Conservation (phyloP, 352 stramenopile genomes). For the Globisporangium ultimum region DNA sequence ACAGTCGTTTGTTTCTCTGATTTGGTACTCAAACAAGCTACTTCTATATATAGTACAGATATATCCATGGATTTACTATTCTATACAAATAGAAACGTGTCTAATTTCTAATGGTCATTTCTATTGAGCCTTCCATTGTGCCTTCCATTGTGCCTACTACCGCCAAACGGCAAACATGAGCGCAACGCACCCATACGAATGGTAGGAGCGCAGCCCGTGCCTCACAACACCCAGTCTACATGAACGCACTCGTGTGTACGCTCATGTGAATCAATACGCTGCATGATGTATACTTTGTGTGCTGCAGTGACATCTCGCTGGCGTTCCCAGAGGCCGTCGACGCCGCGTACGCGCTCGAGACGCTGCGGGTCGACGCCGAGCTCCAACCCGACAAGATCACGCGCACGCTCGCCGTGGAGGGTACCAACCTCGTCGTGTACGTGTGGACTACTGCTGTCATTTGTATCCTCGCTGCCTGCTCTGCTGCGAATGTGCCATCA, state of each 20-base stretch:
- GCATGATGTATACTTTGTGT: background rate
- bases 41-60: background rate
- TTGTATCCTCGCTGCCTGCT: constrained; percentile 7
- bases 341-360: constrained; percentile 68
- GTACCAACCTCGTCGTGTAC: constrained; percentile 65
- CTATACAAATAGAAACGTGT: background rate
- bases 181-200: constrained; percentile 73
- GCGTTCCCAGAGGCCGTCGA: constrained; percentile 64
- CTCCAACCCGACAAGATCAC: constrained; percentile 86
- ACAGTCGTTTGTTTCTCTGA: too few relatives aligned
- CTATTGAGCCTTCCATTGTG: constrained; percentile 1
- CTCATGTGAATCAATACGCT: background rate
- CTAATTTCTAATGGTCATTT: background rate
- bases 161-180: constrained; percentile 25
- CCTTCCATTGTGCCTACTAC: background rate
- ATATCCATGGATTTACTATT: background rate
- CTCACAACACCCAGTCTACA: background rate
- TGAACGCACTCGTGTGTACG: too few relatives aligned
- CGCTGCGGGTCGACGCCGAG: constrained; percentile 85
- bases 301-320: constrained; percentile 52
- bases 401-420: constrained; percentile 60
- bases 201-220: constrained; percentile 28
- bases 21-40: background rate
- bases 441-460: constrained; percentile 17
- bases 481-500: background rate